phyloP scores from a whole-genome alignment of 2,329 filamentous ascomycete species.

The Lizonia empirigonia region DNA sequence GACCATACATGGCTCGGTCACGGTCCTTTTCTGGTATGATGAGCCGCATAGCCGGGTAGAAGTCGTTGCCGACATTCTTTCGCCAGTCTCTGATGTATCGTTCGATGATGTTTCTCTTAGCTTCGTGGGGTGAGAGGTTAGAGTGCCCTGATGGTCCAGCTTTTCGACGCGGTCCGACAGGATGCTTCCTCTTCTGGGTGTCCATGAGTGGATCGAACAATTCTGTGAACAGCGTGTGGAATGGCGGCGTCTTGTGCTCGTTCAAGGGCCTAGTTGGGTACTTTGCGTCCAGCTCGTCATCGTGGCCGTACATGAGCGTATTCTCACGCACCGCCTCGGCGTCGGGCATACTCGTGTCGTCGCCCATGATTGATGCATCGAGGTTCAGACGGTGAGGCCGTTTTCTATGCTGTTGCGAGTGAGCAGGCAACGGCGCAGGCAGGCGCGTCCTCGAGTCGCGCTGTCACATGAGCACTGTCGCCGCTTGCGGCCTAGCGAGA shows the following conservation, averaged over 20 bases:
- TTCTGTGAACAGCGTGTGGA: slow-evolving; percentile 75
- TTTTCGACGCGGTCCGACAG: slow-evolving; percentile 62
- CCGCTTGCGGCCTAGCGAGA: slow-evolving; percentile 9
- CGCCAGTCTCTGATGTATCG: slow-evolving; percentile 88
- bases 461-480: slow-evolving; percentile 19
- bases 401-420: slow-evolving; percentile 7
- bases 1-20: slow-evolving; percentile 87
- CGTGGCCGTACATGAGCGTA: slow-evolving; percentile 56
- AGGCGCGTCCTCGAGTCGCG: slow-evolving; percentile 21
- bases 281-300: slow-evolving; percentile 57
- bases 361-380: slow-evolving; percentile 35
- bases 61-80: slow-evolving; percentile 84
- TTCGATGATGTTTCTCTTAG: slow-evolving; percentile 79
- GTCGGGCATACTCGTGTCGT: slow-evolving; percentile 48
- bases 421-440: slow-evolving; percentile 18
- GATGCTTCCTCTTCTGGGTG: slow-evolving; percentile 73
- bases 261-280: slow-evolving; percentile 83
- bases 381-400: neutral
- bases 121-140: slow-evolving; percentile 73
- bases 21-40: slow-evolving; percentile 93
- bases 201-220: slow-evolving; percentile 83
- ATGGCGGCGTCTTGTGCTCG: slow-evolving; percentile 76
- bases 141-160: slow-evolving; percentile 63
- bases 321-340: slow-evolving; percentile 54
- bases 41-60: slow-evolving; percentile 89